phyloP scores from a whole-genome alignment of 2,329 filamentous ascomycete genomes.

The Xylaria sp. region DNA sequence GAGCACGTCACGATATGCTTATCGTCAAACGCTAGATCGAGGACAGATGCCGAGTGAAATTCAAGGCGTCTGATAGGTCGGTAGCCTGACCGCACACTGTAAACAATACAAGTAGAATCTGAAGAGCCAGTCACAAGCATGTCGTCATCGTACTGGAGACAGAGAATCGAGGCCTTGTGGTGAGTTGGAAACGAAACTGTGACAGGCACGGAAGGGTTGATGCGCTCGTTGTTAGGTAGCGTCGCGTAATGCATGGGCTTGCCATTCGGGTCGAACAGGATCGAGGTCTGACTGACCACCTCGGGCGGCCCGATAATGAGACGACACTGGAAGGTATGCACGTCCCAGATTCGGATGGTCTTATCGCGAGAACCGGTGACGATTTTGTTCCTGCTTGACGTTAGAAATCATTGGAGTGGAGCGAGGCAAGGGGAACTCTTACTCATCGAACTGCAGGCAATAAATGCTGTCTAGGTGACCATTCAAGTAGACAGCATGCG shows the following conservation, averaged over 20 bases:
- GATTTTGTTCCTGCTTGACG: slow-evolving; percentile 74
- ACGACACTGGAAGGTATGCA: slow-evolving; percentile 82
- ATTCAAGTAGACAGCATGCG: slow-evolving; percentile 84
- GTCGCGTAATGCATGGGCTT: slow-evolving; percentile 59
- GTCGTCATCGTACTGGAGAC: slow-evolving; percentile 88
- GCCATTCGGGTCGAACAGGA: slow-evolving; percentile 56
- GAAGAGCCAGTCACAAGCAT: slow-evolving; percentile 96
- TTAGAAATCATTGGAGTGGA: slow-evolving; percentile 37
- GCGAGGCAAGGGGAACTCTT: slow-evolving; percentile 41
- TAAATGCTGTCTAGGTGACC: slow-evolving; percentile 97
- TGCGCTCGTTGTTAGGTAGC: slow-evolving; percentile 51
- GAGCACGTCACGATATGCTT: slow-evolving; percentile 95
- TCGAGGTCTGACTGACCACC: slow-evolving; percentile 55
- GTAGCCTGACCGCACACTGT: slow-evolving; percentile 80
- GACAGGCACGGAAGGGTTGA: slow-evolving; percentile 53
- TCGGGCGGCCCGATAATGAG: slow-evolving; percentile 83
- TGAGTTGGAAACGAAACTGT: slow-evolving; percentile 64
- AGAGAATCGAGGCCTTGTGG: slow-evolving; percentile 91
- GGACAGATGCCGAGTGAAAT: slow-evolving; percentile 82
- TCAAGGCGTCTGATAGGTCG: slow-evolving; percentile 76
- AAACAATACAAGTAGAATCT: slow-evolving; percentile 88
- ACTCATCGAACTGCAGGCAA: slow-evolving; percentile 97
- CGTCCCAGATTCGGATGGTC: slow-evolving; percentile 95
- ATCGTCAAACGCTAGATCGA: slow-evolving; percentile 92
- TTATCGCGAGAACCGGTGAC: slow-evolving; percentile 95